Base-by-base conservation (phyloP, 495 filamentous ascomycete species). In the Hapsidospora chrysogenum region DNA sequence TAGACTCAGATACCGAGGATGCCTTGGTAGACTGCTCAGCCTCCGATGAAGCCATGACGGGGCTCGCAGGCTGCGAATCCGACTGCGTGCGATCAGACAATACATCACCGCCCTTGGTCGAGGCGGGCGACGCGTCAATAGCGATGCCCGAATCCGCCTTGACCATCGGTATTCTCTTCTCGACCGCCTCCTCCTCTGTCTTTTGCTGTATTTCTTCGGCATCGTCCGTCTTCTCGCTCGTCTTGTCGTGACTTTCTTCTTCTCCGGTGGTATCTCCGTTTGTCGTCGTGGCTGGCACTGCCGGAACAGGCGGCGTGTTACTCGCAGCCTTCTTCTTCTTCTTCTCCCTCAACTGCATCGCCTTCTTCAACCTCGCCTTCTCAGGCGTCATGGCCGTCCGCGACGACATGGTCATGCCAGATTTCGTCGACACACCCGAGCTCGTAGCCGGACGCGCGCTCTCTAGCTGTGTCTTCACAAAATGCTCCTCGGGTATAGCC, bases 291-390 rank as follows among this genome's bases (percentile, higher is more conserved):
- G 20, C 22, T 22, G 17, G 8, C 2, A 27, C 17, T 17, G n/a
- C 22, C 4, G 13, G 13, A 2, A 15, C 16, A 2, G 15, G 16
- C n/a, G 17, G 50, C n/a, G 52, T 49, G 20, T 15, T 23, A 1
- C 2, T 14, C 11, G 21, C 22, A 17, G 33, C 33, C 23, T 36
- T 68, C 64, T 74, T 62, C 43, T 81, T 75, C 47, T 79, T 84
- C 54, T 84, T 85, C 48, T 71, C 58, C 26, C 89, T 68, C 29
- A 95, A 59, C 44, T 96, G 79, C 52, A 95, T 64, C 4, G 89
- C 87, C 60, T 87, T 94, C 83, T 92, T 81, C 39, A 97, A 61
- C 41, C 85, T 70, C 44, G 80, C 72, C 52, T 93, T 94, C 50
- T 96, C 89, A 0, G 83, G 80, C 1, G 84, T 87, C 48, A 92